Evolutionary conservation across 129 eudicot genomes (phyloP), one percentile per base, ranked within the genome.

Genomic region (Artemisia tridentata): DNA sequence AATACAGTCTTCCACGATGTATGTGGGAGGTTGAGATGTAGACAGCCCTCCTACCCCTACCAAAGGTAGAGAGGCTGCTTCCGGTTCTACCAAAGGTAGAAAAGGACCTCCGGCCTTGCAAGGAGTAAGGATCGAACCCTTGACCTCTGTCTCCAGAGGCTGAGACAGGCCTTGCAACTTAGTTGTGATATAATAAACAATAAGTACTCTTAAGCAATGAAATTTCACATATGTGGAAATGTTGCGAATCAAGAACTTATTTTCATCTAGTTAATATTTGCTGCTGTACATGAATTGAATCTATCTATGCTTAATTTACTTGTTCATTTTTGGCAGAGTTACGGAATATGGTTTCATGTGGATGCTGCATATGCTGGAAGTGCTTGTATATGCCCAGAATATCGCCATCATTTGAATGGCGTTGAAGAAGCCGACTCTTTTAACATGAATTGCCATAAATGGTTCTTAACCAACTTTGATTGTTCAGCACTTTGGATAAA

Each of bases 341-440:
- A 87, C 50, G 86, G 83, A 55, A 65, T 93, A 34, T 93, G 97
- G 99, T 84, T 93, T 68, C 99, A 93, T 65, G 86, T 93, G 64
- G 99, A 93, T 87, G 99, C 99, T 64, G 96, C 98, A 50, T 89
- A 93, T 81, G 98, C 96, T 49, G 98, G 98, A 82, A 93, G 98
- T 84, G 95, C 98, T 59, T 93, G 96, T 64, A 80, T 93, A 25
- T 93, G 98, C 54, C 95, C 98, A 48, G 96, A 93, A 79, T 89
- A 72, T 34, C 95, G 95, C 54, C 95, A 87, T 82, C 78, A 85
- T 78, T 51, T 89, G 55, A 78, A 93, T 75, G 98, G 98, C 52
- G 79, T 93, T 48, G 96, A 93, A 81, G 95, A 85, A 78, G 98
- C 98, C 12, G 87, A 89, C 75, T 93, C 98, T 9, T 93, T 93